A percentile compares a stretch with the other conserved stretches of the same genome.
Evolutionary conservation across 2,329 filamentous ascomycete genomes (phyloP).

Genomic region (Gliomastix tumulicola): DNA sequence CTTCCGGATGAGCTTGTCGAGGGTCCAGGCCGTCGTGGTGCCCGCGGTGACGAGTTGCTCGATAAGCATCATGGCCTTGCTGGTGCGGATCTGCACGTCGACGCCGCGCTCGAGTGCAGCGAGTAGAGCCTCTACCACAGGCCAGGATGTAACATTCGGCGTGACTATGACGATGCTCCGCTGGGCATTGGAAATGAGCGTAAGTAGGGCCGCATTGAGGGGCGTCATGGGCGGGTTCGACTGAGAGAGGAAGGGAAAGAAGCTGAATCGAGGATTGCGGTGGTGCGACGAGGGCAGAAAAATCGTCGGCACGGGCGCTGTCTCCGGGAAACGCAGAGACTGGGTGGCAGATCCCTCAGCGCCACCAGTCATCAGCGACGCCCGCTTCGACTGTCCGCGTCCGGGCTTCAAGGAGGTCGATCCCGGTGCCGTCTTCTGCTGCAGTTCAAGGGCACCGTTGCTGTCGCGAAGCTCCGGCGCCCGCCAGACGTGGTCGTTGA

Average conservation of each 20-base stretch:
- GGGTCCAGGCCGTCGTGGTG: slow-evolving; percentile 61
- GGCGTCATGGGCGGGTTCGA: slow-evolving; percentile 53
- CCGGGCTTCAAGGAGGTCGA: neutral
- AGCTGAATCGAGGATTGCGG: slow-evolving; percentile 56
- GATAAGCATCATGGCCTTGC: slow-evolving; percentile 63
- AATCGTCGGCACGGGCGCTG: slow-evolving; percentile 40
- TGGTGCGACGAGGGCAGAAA: slow-evolving; percentile 71
- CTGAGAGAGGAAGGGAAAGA: slow-evolving; percentile 46
- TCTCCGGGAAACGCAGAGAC: slow-evolving; percentile 14
- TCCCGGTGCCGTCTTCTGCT: neutral
- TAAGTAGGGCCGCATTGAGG: slow-evolving; percentile 58
- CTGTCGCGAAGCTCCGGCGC: neutral
- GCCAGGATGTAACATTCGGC: slow-evolving; percentile 66
- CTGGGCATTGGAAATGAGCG: slow-evolving; percentile 51
- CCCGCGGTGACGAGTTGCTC: slow-evolving; percentile 78
- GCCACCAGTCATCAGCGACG: slow-evolving; percentile 3
- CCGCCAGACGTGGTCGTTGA: slow-evolving; percentile 65
- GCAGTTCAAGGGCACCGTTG: neutral
- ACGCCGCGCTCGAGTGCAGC: slow-evolving; percentile 59
- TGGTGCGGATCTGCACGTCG: slow-evolving; percentile 60
- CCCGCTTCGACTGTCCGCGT: slow-evolving; percentile 1
- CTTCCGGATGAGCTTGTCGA: slow-evolving; percentile 50
- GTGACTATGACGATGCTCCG: slow-evolving; percentile 63
- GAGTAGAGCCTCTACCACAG: slow-evolving; percentile 55
- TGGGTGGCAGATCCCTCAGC: slow-evolving; percentile 15